Evolutionary conservation across 2,329 filamentous ascomycete species (phyloP), one percentile per base, ranked within the genome.

Genomic region (Colletotrichum godetiae): DNA sequence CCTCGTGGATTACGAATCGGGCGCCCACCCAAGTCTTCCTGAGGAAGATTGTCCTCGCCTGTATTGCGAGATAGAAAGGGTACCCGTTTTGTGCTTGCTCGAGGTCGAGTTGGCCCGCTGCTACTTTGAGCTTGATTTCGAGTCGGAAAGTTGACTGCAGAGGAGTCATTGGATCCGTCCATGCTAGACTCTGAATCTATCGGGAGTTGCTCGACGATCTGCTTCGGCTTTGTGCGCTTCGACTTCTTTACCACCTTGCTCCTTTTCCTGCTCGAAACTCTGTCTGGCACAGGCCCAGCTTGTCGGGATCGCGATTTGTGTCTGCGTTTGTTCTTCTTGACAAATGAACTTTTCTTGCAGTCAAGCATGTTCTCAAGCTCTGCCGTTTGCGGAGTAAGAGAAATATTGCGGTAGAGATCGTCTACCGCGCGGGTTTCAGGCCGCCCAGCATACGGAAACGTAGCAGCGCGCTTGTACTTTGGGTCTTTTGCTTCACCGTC

Each of bases 1-100:
- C 79, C 80, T 67, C 82, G 82, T 11, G 80, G 76, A 5, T 75
- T 64, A 35, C 79, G 77, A 57, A 79, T 72, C 31, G 74, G 77
- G 52, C 78, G 78, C 29, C 78, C 74, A 33, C 77, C 73, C 58
- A 75, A 56, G 27, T 80, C 76, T 29, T 75, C 76, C 5, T 80
- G 75, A 5, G 79, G 78, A 19, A 79, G 74, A 15, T 66, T 74
- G 15, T 79, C 76, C 5, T 76, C 78, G 10, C 67, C 77, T 76
- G 52, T 70, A 24, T 59, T 64, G 60, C 35, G 35, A 29, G 52
- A 64, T 53, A 63, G 22, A 12, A 68, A 63, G 13, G 62, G 72
- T 55, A 58, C 15, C n/a, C 70, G 68, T 24, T 68, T 74, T 49
- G 71, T 49, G 49, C 42, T 61, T 35, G 31, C 61, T 27, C 73